Evolutionary conservation across 495 filamentous ascomycete genomes (phyloP), one percentile per base, ranked within the genome.

Genomic region (Xylaria curta): DNA sequence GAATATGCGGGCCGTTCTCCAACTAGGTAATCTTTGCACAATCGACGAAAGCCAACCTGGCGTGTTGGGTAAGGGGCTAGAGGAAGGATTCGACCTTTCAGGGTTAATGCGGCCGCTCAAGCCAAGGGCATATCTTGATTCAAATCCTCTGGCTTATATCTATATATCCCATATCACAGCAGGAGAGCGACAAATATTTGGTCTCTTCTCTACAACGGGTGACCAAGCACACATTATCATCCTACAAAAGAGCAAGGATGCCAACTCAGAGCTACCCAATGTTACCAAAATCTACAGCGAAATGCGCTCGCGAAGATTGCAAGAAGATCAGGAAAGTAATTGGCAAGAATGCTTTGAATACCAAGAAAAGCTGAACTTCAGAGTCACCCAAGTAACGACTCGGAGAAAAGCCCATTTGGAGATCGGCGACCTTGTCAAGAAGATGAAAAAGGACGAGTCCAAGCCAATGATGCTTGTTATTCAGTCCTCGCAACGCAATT

Each of bases 161-260:
- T 97, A 95, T 78, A 81, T 99, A 28, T 98, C 97, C 66, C 96
- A 99, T 78, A 90, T 98, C 75, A 89, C 91, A 67, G 90, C 94
- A 40, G 94, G 95, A 0, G 95, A 98, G 51, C 87, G 93, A 51
- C 95, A 99, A 77, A 90, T 98, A 70, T 98, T 97, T 84, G 95
- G 92, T 5, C 76, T 98, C 0, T 97, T 98, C 81, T 98, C 97
- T 3, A 94, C 94, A 2, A 84, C 88, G 1, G 90, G 89, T 72
- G 89, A 91, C 62, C 89, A 94, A 74, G 95, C 95, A 2, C 87
- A 97, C 72, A 87, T 99, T 63, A 85, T 98, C 64, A 90, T 98
- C 19, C 88, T 97, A 38, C 93, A 96, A 76, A 92, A 88, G 74
- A 87, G 86, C 19, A 90, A 89, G 70, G 93, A 96, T 74, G 84